Evolutionary conservation across 2,329 filamentous ascomycete species (phyloP).

Genomic region (Pyrenophora teres): DNA sequence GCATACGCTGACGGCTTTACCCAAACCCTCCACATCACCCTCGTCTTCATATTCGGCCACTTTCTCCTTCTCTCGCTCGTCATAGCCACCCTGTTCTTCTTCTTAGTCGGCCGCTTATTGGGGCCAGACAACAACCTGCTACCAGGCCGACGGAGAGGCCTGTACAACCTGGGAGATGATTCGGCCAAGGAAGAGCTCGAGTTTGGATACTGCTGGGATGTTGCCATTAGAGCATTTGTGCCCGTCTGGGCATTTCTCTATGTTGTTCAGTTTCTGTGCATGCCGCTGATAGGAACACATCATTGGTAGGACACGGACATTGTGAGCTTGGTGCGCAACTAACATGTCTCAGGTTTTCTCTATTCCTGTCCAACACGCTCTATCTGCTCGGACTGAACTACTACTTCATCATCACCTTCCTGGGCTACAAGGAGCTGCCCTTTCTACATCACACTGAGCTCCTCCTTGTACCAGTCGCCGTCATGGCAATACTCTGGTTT

Average conservation of each 20-base stretch:
- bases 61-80: slow-evolving; percentile 65
- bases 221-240: slow-evolving; percentile 69
- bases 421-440: slow-evolving; percentile 71
- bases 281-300: slow-evolving; percentile 62
- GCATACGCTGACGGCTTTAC: slow-evolving; percentile 55
- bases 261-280: slow-evolving; percentile 69
- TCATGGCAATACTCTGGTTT: slow-evolving; percentile 64
- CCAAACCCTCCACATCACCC: slow-evolving; percentile 51
- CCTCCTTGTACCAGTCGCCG: slow-evolving; percentile 64
- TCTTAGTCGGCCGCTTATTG: slow-evolving; percentile 65
- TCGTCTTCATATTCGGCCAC: slow-evolving; percentile 60
- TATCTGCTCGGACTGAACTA: slow-evolving; percentile 69
- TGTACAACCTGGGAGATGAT: slow-evolving; percentile 59
- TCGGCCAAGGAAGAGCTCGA: slow-evolving; percentile 62
- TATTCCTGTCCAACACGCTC: slow-evolving; percentile 67
- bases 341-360: slow-evolving; percentile 50
- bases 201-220: slow-evolving; percentile 74
- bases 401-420: slow-evolving; percentile 70
- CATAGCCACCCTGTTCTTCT: slow-evolving; percentile 66
- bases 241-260: slow-evolving; percentile 70
- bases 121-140: slow-evolving; percentile 61
- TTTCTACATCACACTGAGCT: slow-evolving; percentile 71
- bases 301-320: slow-evolving; percentile 51
- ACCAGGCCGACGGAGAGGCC: slow-evolving; percentile 58
- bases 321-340: not conserved